phyloP scores from a whole-genome alignment of 345 rosid genomes.

The Dipteronia sinensis region DNA sequence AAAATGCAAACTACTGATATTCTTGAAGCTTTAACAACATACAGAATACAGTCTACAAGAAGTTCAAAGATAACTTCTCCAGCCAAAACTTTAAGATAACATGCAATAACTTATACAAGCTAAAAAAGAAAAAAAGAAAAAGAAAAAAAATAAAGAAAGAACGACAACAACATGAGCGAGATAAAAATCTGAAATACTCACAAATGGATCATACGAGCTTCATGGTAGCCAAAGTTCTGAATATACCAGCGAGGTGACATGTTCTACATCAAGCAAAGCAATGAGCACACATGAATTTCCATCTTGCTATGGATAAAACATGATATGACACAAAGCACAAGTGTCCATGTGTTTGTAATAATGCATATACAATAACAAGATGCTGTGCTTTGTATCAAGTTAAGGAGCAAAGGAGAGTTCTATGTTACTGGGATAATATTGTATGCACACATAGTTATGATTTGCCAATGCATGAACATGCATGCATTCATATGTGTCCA shows the following conservation, averaged over 20 bases:
- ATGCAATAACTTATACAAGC: neutral
- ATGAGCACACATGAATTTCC: neutral
- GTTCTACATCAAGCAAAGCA: conserved; percentile 41
- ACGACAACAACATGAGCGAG: neutral
- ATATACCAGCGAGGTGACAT: conserved; percentile 95
- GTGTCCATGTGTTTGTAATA: neutral
- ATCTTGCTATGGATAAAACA: neutral
- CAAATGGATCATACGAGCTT: conserved; percentile 85
- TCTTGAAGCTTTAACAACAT: neutral
- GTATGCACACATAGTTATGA: neutral
- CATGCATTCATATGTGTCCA: neutral
- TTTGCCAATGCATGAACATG: neutral
- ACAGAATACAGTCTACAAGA: neutral
- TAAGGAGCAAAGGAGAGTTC: conserved; percentile 3
- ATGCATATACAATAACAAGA: conserved; percentile 66
- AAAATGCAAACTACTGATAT: neutral
- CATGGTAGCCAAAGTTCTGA: conserved; percentile 61
- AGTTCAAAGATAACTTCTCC: conserved; percentile 1
- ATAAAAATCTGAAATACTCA: conserved; percentile 41
- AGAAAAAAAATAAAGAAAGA: no score
- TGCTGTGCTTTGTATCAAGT: conserved; percentile 49
- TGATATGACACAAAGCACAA: neutral
- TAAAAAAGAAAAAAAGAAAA: no score
- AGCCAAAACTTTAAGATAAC: neutral
- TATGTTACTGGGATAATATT: neutral